Percentiles rank a stretch among this genome's conserved stretches.
Conservation (phyloP, 768 basidiomycete species). For the Termitomyces sp. region DNA sequence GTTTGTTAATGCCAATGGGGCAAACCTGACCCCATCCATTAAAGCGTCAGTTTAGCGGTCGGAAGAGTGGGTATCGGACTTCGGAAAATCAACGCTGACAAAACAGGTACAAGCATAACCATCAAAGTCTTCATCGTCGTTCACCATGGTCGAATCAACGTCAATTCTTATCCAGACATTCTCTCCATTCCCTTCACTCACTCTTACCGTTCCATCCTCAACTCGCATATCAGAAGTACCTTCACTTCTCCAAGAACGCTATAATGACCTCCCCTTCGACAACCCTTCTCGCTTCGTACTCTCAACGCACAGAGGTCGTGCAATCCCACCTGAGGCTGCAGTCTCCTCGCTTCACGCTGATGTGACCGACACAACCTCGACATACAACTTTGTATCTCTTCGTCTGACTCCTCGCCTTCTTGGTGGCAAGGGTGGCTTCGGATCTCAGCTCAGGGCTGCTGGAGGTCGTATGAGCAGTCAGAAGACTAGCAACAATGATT, state of each 20-base stretch:
- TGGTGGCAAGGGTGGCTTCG: constrained; percentile 98
- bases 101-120: not conserved
- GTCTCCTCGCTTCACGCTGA: constrained; percentile 22
- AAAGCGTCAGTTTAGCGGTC: no score
- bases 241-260: constrained; percentile 27
- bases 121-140: not conserved
- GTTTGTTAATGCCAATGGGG: not conserved
- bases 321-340: constrained; percentile 20
- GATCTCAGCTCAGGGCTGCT: constrained; percentile 91
- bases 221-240: constrained; percentile 26
- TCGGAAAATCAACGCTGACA: not conserved
- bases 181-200: constrained; percentile 32
- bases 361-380: constrained; percentile 12
- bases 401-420: constrained; percentile 69
- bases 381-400: constrained; percentile 48
- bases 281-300: constrained; percentile 25
- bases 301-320: constrained; percentile 34
- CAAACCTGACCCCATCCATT: no score
- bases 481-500: constrained; percentile 93
- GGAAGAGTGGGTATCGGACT: not conserved
- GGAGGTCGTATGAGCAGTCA: constrained; percentile 97
- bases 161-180: constrained; percentile 36
- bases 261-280: constrained; percentile 28
- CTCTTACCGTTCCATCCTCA: constrained; percentile 24
- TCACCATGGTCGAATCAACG: constrained; percentile 16